These are phyloP conservation scores for Suillus placidus DNA, from an alignment of 768 basidiomycete genomes.

Conservation along the genomic window DNA sequence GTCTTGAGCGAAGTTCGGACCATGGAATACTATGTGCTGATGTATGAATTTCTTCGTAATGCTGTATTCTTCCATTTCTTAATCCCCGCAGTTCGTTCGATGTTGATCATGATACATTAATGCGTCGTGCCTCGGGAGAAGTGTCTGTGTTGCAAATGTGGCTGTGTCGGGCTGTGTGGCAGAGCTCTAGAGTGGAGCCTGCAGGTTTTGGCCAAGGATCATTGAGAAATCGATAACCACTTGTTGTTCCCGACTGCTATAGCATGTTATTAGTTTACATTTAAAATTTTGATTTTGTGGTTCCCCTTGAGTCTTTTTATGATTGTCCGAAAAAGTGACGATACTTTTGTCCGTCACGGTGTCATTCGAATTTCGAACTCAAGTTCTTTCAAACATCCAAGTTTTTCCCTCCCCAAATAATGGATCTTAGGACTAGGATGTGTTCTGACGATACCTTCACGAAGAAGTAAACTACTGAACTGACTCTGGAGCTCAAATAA, in stretches of 20 bases:
- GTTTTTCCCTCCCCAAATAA: background rate
- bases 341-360: too few species aligned
- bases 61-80: background rate
- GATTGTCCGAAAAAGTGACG: background rate
- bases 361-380: too few species aligned
- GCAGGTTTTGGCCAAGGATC: too few species aligned
- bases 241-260: too few species aligned
- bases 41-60: constrained; percentile 1
- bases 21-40: background rate
- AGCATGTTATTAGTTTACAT: background rate
- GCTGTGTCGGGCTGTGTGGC: background rate
- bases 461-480: background rate
- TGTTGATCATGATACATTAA: background rate
- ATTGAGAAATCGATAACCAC: too few species aligned
- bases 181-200: too few species aligned
- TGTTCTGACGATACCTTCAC: background rate
- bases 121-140: background rate
- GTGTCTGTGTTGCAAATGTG: background rate
- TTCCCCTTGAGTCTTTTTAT: background rate
- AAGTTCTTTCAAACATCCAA: background rate
- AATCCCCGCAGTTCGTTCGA: background rate
- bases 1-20: background rate
- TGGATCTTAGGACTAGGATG: background rate
- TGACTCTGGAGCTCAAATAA: background rate
- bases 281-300: background rate